A percentile compares a stretch with the other conserved stretches of the same genome.
Conservation (phyloP, 2,329 filamentous ascomycete species). For the Nectriaceae sp. region DNA sequence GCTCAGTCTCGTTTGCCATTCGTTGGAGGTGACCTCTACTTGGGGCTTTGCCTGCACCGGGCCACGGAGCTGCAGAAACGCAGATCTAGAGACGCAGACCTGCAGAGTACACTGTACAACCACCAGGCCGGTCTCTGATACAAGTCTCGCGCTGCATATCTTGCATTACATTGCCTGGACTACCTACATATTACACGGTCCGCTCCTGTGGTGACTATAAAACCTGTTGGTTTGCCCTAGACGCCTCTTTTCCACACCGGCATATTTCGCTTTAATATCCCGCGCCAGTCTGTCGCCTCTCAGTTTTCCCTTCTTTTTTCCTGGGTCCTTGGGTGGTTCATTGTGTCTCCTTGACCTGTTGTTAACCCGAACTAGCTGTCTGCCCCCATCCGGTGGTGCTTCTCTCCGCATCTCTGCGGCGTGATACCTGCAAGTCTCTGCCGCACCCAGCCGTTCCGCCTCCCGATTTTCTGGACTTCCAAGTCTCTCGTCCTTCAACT, state of each 20-base stretch:
- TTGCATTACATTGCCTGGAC: background rate
- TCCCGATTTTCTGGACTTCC: background rate
- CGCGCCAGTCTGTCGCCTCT: background rate
- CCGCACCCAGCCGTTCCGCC: too few relatives aligned
- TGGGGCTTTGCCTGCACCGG: background rate
- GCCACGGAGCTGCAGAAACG: conserved; percentile 1
- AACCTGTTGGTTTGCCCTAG: conserved; percentile 13
- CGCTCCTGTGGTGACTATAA: conserved; percentile 11
- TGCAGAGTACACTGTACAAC: conserved; percentile 8
- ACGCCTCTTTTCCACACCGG: background rate
- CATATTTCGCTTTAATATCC: background rate
- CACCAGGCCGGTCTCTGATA: conserved; percentile 6
- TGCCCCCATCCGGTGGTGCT: too few relatives aligned
- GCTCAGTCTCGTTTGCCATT: background rate
- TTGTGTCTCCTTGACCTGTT: background rate
- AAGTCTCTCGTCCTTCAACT: background rate
- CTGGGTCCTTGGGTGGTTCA: background rate
- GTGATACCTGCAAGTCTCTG: background rate
- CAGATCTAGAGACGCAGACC: conserved; percentile 4
- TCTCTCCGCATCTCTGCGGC: background rate
- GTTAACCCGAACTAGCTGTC: too few relatives aligned
- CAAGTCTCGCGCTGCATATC: conserved; percentile 1
- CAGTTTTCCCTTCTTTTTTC: background rate
- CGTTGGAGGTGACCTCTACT: background rate
- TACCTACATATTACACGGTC: conserved; percentile 5